Conservation (phyloP, 352 stramenopile species). For the Globisporangium solare region DNA sequence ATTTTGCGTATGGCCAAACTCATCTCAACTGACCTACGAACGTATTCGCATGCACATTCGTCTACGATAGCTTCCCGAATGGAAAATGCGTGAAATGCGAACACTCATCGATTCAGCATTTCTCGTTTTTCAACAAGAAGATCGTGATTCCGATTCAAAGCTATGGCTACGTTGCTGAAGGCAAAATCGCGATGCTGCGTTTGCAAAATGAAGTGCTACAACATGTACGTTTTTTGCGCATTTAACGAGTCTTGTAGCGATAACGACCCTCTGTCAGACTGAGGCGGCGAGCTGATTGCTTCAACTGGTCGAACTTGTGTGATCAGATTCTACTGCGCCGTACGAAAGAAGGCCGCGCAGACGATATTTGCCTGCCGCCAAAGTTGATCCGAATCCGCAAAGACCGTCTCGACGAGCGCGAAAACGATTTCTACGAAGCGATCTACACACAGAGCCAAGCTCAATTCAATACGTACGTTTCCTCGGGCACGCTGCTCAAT, state of each 20-base stretch:
- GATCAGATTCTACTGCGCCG: slow-evolving; percentile 93
- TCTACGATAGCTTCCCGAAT: slow-evolving; percentile 43
- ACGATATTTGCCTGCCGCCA: slow-evolving; percentile 89
- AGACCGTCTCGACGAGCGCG: slow-evolving; percentile 82
- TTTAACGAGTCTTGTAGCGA: neutral
- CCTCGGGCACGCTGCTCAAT: slow-evolving; percentile 97
- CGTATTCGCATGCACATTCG: slow-evolving; percentile 7
- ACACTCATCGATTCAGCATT: slow-evolving; percentile 95
- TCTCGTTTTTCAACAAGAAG: slow-evolving; percentile 97
- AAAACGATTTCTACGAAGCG: slow-evolving; percentile 99
- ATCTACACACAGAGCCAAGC: slow-evolving; percentile 97
- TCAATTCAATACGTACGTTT: slow-evolving; percentile 98
- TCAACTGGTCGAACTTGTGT: slow-evolving; percentile 1
- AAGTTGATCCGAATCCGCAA: slow-evolving; percentile 88
- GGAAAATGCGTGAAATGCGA: slow-evolving; percentile 90
- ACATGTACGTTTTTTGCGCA: slow-evolving; percentile 43
- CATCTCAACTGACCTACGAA: slow-evolving; percentile 23
- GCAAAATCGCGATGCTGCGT: slow-evolving; percentile 93
- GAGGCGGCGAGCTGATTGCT: neutral
- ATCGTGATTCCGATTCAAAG: slow-evolving; percentile 98
- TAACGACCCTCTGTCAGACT: slow-evolving; percentile 29
- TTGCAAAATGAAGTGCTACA: slow-evolving; percentile 93
- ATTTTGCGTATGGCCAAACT: neutral
- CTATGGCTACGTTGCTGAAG: slow-evolving; percentile 91
- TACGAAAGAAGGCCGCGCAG: slow-evolving; percentile 97